A percentile compares a stretch with the other conserved stretches of the same genome.
Evolutionary conservation across 306 rosid genomes (phyloP).

Genomic region (Ziziphus jujuba): DNA sequence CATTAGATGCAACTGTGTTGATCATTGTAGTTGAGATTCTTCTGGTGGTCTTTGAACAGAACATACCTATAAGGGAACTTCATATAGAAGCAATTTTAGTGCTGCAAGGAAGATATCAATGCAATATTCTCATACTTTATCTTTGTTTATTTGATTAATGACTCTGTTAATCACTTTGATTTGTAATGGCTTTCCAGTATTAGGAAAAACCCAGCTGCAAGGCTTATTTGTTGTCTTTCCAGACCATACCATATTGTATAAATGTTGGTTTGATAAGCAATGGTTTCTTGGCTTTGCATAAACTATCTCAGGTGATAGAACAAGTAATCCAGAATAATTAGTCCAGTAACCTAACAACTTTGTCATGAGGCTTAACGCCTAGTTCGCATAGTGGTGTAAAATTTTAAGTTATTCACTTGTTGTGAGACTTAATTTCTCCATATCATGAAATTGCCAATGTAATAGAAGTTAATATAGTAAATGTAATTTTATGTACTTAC

Average conservation of each 20-base stretch:
- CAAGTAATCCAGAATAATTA: constrained; percentile 39
- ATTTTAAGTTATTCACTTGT: no score
- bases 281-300: constrained; percentile 18
- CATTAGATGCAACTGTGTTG: constrained; percentile 31
- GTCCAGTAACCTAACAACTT: constrained; percentile 66
- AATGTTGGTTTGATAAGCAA: constrained; percentile 28
- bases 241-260: constrained; percentile 39
- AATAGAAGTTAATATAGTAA: no score
- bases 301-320: constrained; percentile 33
- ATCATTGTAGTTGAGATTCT: constrained; percentile 47
- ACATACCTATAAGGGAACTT: constrained; percentile 41
- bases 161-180: constrained; percentile 51
- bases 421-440: no score
- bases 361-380: no score
- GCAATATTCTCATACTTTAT: constrained; percentile 38
- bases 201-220: constrained; percentile 52
- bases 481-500: no score
- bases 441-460: no score
- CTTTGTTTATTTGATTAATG: constrained; percentile 32
- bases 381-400: no score
- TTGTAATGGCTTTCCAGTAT: constrained; percentile 36
- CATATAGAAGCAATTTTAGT: constrained; percentile 41
- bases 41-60: constrained; percentile 43
- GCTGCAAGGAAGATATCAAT: constrained; percentile 58
- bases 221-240: constrained; percentile 44